Evolutionary conservation across 768 basidiomycete genomes (phyloP).

Genomic region (Termitomyces sp.): DNA sequence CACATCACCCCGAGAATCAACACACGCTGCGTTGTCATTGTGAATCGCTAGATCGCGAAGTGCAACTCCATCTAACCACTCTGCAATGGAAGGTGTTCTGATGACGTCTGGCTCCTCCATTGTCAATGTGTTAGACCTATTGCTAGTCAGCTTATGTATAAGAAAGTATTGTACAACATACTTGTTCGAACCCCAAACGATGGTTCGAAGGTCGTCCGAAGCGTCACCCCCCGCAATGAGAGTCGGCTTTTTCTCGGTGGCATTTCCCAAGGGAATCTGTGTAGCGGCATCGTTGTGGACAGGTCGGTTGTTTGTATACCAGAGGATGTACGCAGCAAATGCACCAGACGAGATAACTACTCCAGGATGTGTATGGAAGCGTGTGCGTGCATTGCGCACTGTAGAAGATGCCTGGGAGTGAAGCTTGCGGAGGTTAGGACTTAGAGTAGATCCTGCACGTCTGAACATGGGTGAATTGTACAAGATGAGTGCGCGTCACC

Average conservation of each 20-base stretch:
- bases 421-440: conserved; percentile 24
- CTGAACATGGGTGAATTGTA: conserved; percentile 26
- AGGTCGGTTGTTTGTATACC: conserved; percentile 34
- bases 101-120: conserved; percentile 41
- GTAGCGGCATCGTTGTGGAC: conserved; percentile 30
- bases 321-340: conserved; percentile 35
- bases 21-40: conserved; percentile 65
- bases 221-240: conserved; percentile 19
- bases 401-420: conserved; percentile 23
- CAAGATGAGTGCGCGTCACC: conserved; percentile 6
- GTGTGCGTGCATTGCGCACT: conserved; percentile 18
- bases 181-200: conserved; percentile 81
- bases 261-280: conserved; percentile 10
- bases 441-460: conserved; percentile 23
- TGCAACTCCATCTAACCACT: conserved; percentile 66
- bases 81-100: conserved; percentile 47
- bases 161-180: conserved; percentile 26
- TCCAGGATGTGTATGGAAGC: conserved; percentile 15
- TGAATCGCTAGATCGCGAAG: conserved; percentile 74
- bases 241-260: conserved; percentile 10
- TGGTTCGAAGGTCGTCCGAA: conserved; percentile 37
- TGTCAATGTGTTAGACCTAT: conserved; percentile 47
- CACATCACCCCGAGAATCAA: conserved; percentile 78
- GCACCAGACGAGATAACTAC: conserved; percentile 29
- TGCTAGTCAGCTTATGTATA: not conserved